These are phyloP conservation scores for Entomortierella beljakovae DNA, from an alignment of 192 early-diverging fungal species.

Conservation along the genomic window DNA sequence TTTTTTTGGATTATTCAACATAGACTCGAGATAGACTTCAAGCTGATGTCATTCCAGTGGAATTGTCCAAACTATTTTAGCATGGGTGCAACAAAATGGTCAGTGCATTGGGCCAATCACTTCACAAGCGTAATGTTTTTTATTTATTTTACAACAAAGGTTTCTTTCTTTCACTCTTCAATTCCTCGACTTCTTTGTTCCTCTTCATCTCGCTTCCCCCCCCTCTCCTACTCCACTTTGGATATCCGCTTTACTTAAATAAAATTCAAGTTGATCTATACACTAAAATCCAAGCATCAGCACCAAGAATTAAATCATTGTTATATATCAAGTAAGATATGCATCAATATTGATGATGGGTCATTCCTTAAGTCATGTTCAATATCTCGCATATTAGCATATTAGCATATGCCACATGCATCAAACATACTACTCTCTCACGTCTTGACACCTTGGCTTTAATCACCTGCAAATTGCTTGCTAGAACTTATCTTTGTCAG, in stretches of 20 bases:
- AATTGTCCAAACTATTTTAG: no score
- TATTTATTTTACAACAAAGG: neutral
- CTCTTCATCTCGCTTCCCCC: neutral
- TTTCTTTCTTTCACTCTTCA: neutral
- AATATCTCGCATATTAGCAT: neutral
- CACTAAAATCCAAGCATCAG: no score
- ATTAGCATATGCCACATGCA: neutral
- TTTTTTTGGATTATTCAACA: no score
- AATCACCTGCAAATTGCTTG: neutral
- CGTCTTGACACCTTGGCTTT: neutral
- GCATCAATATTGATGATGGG: neutral
- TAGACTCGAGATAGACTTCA: no score
- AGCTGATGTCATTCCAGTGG: no score
- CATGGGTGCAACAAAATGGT: neutral
- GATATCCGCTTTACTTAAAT: neutral
- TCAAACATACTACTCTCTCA: neutral
- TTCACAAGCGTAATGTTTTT: no score
- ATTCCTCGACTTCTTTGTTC: conserved; percentile 1
- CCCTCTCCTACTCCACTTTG: neutral
- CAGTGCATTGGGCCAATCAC: neutral
- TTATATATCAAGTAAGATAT: no score
- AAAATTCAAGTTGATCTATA: no score
- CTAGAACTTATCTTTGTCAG: neutral
- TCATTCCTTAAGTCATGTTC: no score
- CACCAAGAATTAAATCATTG: no score